phyloP scores from a whole-genome alignment of 1,284 basidiomycete species.

The Violaceomyces palustris region DNA sequence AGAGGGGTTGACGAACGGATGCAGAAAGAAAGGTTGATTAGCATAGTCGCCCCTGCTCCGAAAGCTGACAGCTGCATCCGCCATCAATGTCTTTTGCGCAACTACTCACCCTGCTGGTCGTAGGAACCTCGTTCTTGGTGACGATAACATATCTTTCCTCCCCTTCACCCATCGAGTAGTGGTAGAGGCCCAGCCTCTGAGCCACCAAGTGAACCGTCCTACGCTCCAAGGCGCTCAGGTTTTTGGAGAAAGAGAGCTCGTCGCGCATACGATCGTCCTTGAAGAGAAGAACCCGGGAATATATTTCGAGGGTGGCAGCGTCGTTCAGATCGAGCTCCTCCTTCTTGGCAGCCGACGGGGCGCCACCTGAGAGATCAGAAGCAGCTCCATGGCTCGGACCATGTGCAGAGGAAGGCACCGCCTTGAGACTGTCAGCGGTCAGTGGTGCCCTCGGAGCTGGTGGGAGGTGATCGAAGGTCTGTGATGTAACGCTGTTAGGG shows the following conservation, averaged over 20 bases:
- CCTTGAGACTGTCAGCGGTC: conserved; percentile 27
- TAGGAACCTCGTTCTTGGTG: conserved; percentile 47
- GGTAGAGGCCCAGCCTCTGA: conserved; percentile 88
- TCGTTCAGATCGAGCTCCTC: conserved; percentile 82
- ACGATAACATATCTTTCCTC: conserved; percentile 91
- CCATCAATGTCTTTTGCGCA: not conserved
- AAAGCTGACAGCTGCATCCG: not conserved
- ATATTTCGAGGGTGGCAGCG: conserved; percentile 89
- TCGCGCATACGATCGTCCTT: conserved; percentile 97
- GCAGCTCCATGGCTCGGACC: conserved; percentile 57
- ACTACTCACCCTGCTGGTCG: conserved; percentile 1
- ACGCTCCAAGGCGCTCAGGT: conserved; percentile 76
- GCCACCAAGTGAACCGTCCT: conserved; percentile 92
- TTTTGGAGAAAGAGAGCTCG: conserved; percentile 88
- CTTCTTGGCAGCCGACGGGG: conserved; percentile 55
- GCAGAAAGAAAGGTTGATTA: not conserved
- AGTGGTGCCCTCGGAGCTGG: conserved; percentile 13
- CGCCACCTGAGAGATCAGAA: conserved; percentile 29
- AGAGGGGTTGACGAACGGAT: not conserved
- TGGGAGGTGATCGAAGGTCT: conserved; percentile 2
- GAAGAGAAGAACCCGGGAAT: conserved; percentile 92
- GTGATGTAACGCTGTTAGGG: not conserved
- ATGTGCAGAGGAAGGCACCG: conserved; percentile 20
- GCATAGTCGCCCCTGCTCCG: not conserved
- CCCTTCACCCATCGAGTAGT: conserved; percentile 86